Evolutionary conservation across 2,329 filamentous ascomycete genomes (phyloP).

Genomic region (Xylaria sp.): DNA sequence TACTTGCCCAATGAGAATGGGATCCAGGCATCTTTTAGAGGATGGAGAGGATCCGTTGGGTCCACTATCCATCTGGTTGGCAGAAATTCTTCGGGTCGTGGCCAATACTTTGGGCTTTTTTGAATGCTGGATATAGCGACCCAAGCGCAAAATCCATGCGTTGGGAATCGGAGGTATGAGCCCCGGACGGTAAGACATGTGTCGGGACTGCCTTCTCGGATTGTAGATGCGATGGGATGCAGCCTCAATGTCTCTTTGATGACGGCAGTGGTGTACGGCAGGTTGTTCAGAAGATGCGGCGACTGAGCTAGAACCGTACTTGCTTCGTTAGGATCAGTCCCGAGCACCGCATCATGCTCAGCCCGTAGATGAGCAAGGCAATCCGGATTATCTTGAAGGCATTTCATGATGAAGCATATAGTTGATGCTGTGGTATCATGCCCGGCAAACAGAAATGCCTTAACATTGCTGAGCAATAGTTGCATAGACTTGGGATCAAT

Average conservation of each 20-base stretch:
- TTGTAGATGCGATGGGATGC: not conserved
- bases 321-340: not conserved
- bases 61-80: constrained; percentile 40
- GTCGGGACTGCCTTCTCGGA: not conserved
- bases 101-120: constrained; percentile 36
- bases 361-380: not conserved
- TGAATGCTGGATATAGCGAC: constrained; percentile 27
- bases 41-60: constrained; percentile 31
- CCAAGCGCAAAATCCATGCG: constrained; percentile 27
- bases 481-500: too few species aligned
- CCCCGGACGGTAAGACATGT: not conserved
- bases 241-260: constrained; percentile 16
- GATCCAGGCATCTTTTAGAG: constrained; percentile 52
- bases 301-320: not conserved
- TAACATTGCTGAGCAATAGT: constrained; percentile 6
- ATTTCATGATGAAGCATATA: constrained; percentile 18
- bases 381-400: constrained; percentile 13
- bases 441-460: constrained; percentile 22
- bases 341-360: constrained; percentile 22
- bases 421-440: constrained; percentile 23
- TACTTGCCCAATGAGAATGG: constrained; percentile 52
- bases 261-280: constrained; percentile 6
- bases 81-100: constrained; percentile 41
- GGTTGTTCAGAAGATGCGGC: not conserved
- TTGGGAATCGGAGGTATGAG: not conserved